Evolutionary conservation across 345 rosid genomes (phyloP), one percentile per base, ranked within the genome.

Genomic region (Lepidium sativum): DNA sequence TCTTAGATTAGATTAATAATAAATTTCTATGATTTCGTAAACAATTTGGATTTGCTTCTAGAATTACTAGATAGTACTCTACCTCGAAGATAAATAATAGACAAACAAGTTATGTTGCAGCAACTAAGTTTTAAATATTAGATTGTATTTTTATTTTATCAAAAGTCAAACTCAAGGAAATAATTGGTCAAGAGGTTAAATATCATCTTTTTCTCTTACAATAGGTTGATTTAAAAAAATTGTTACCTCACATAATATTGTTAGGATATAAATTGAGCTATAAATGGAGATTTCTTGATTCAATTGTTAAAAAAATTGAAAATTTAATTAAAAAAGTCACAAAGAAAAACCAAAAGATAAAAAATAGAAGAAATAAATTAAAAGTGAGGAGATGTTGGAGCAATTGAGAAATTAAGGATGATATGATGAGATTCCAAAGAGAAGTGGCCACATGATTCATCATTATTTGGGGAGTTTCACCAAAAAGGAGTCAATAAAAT

Each of bases 391-490:
- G n/a, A n/a, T n/a, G n/a, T n/a, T n/a, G n/a, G n/a, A n/a, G n/a
- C n/a, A n/a, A n/a, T n/a, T n/a, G n/a, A n/a, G n/a, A n/a, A n/a
- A n/a, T n/a, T n/a, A 58, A 37, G 12, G 41, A 48, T 37, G 67
- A 42, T 8, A 60, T 69, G 61, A 69, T 60, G 68, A 69, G 67
- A 69, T 69, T 60, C 67, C 38, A 42, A 50, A 69, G 68, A 34
- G 17, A 42, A 13, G 40, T 51, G 40, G 43, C 25, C 74, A 69
- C 67, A 69, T 69, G 74, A 38, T 60, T 61, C 68, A 61, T 69
- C 54, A 61, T 69, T 31, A 41, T 51, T 60, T 69, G 0, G 61
- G 53, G 68, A 69, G 61, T 69, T 60, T 52, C 68, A 60, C 42
- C 32, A 42, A 52, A 25, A 60, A 69, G 38, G 61, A 60, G 54